Evolutionary conservation across 345 rosid genomes (phyloP), one percentile per base, ranked within the genome.

Genomic region (Pelargonium nanum): DNA sequence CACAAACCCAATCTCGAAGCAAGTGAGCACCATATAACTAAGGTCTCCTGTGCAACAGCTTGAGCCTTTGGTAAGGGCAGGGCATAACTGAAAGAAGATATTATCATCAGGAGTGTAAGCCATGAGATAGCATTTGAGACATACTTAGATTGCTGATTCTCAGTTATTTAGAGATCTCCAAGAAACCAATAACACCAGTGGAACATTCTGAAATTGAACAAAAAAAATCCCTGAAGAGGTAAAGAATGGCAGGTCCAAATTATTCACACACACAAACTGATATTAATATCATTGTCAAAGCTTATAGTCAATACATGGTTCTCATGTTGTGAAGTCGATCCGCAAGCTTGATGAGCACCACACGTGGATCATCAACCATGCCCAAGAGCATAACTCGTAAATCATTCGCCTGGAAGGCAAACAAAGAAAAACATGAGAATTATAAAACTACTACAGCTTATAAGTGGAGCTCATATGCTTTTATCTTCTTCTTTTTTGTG

Each of bases 301-400:
- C 32, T 70, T 56, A 53, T 66, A 66, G 61, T 45, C 24, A 55
- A 57, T 81, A 85, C 92, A 85, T 83, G 74, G 92, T 85, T 69
- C 92, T 85, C 92, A 85, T 83, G 64, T 83, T 85, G 81, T 85
- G 92, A 64, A 85, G 86, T 68, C 88, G 85, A 68, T 85, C 92
- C 0, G 92, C 88, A 71, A 85, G 86, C 83, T 85, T 85, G 83
- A 85, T 77, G 4, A 85, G 92, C 72, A 85, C 85, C 66, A 85
- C 88, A 16, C 88, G 78, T 50, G 92, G 92, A 80, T 85, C 92
- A 64, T 83, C 82, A 69, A 85, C 85, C 92, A 85, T 85, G 50
- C 88, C 92, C 79, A 85, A 62, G 55, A 85, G 88, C 92, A 85
- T 83, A 67, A 83, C 76, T 64, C 82, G 77, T 56, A 85, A 55